phyloP scores from a whole-genome alignment of 805 yeast genomes.

The Spathaspora passalidarum region DNA sequence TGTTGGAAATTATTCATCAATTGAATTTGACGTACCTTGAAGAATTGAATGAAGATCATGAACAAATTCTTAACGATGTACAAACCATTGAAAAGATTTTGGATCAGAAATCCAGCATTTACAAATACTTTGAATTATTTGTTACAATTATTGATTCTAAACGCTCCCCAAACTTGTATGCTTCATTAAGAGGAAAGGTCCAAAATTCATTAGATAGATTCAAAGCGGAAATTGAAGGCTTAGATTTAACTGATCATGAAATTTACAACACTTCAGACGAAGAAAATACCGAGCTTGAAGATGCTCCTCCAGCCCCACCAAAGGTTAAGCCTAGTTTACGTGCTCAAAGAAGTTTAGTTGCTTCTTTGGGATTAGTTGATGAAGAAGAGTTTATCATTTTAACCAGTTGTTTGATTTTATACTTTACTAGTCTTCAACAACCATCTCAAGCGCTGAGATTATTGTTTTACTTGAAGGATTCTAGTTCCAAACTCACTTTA shows the following conservation, averaged over 20 bases:
- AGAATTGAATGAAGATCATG: slow-evolving; percentile 8
- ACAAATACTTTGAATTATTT: slow-evolving; percentile 20
- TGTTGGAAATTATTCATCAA: slow-evolving; percentile 31
- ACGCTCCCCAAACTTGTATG: slow-evolving; percentile 12
- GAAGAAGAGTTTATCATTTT: slow-evolving; percentile 35
- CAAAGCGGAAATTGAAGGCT: slow-evolving; percentile 20
- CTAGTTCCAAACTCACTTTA: slow-evolving; percentile 20
- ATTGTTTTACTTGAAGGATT: slow-evolving; percentile 20
- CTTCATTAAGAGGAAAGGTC: slow-evolving; percentile 16
- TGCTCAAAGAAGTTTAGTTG: slow-evolving; percentile 21
- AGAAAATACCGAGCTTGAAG: slow-evolving; percentile 10
- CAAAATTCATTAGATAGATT: slow-evolving; percentile 18
- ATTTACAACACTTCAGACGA: slow-evolving; percentile 14
- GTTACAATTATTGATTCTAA: slow-evolving; percentile 18
- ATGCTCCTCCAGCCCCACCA: slow-evolving; percentile 3
- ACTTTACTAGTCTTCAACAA: slow-evolving; percentile 18
- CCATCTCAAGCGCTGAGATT: slow-evolving; percentile 17
- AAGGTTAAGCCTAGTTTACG: slow-evolving; percentile 3
- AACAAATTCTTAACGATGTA: slow-evolving; percentile 13
- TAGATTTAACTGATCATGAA: slow-evolving; percentile 31
- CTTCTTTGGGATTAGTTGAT: slow-evolving; percentile 28
- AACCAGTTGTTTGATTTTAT: slow-evolving; percentile 22
- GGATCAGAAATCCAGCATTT: slow-evolving; percentile 10
- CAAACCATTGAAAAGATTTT: slow-evolving; percentile 7
- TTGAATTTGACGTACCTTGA: slow-evolving; percentile 28